Conservation (phyloP, 371 early-diverging fungal species). For the Mucor piriformis region DNA sequence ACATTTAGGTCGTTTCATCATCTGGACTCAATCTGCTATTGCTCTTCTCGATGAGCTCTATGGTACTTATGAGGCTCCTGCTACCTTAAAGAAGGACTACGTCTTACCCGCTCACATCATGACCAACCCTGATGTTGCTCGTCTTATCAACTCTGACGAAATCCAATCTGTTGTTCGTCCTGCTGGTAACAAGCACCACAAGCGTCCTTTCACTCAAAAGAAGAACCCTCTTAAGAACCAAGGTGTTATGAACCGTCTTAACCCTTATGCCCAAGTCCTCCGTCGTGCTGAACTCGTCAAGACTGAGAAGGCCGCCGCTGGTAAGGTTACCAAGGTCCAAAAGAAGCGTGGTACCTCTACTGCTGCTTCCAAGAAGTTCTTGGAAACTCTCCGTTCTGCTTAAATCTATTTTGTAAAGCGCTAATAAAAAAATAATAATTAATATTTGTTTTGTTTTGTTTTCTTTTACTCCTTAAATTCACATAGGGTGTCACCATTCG, state of each 20-base stretch:
- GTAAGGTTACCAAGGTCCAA: slow-evolving; percentile 70
- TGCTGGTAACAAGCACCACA: slow-evolving; percentile 78
- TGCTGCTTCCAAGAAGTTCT: slow-evolving; percentile 64
- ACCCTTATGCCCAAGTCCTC: slow-evolving; percentile 94
- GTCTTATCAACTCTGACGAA: slow-evolving; percentile 98
- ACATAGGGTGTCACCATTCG: slow-evolving; percentile 23
- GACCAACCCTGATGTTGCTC: slow-evolving; percentile 94
- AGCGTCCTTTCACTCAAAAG: slow-evolving; percentile 93
- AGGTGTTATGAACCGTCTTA: slow-evolving; percentile 91
- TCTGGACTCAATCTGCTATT: slow-evolving; percentile 99
- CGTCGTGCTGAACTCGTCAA: slow-evolving; percentile 83
- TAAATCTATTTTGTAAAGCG: slow-evolving; percentile 32
- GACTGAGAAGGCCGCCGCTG: slow-evolving; percentile 63
- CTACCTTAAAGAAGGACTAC: slow-evolving; percentile 95
- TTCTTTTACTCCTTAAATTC: background rate
- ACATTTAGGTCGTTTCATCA: slow-evolving; percentile 99
- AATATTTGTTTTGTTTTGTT: slow-evolving; percentile 94
- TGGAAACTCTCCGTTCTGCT: slow-evolving; percentile 65
- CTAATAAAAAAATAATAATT: slow-evolving; percentile 5
- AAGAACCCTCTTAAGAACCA: slow-evolving; percentile 98
- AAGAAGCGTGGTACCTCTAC: slow-evolving; percentile 41
- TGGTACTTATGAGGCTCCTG: slow-evolving; percentile 84
- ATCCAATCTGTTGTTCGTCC: slow-evolving; percentile 94
- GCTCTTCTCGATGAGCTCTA: slow-evolving; percentile 94
- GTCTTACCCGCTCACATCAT: slow-evolving; percentile 88